Evolutionary conservation across 2,329 filamentous ascomycete species (phyloP), one percentile per base, ranked within the genome.

Genomic region (Davidsoniella australis): DNA sequence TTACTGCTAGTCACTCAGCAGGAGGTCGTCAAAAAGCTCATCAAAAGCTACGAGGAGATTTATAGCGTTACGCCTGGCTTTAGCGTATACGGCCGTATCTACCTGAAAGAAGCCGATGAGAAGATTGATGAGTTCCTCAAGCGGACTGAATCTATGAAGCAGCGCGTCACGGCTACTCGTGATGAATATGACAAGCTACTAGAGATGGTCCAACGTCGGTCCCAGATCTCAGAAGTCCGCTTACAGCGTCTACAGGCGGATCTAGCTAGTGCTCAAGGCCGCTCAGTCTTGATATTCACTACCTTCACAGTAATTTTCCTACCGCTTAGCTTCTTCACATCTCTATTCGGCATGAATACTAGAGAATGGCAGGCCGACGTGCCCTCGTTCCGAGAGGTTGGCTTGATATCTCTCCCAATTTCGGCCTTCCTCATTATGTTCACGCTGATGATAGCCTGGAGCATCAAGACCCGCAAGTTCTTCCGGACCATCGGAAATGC

Each of bases 261-360:
- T 55, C 69, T 79, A 0, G 76, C 77, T 0, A 74, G 72, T 51
- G 70, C 71, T 7, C 76, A 80, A 59, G 77, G 74, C 49, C 66
- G 75, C 20, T 75, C 75, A 14, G 71, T 80, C 51, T 76, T 80
- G 71, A 76, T 80, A 54, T 80, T 81, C 59, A 80, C 76, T 7
- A 76, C 68, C 0, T 75, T 76, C 51, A 76, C 73, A 8, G 72
- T 80, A 50, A 76, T 80, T 17, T 80, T 78, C 61, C 62, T 80
- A 1, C 77, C 77, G 0, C 59, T 80, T 5, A 76, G 72, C 16
- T 80, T 81, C 63, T 80, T 81, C 59, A 80, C 76, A 0, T 72
- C 73, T 2, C 58, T 81, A 1, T 80, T 80, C 49, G 76, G 77
- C 48, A 80, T 80, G 69, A 80, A 81, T 56, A 75, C 74, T 2